Evolutionary conservation across 1,284 basidiomycete genomes (phyloP).

Genomic region (Lentinula novae-zelandiae): DNA sequence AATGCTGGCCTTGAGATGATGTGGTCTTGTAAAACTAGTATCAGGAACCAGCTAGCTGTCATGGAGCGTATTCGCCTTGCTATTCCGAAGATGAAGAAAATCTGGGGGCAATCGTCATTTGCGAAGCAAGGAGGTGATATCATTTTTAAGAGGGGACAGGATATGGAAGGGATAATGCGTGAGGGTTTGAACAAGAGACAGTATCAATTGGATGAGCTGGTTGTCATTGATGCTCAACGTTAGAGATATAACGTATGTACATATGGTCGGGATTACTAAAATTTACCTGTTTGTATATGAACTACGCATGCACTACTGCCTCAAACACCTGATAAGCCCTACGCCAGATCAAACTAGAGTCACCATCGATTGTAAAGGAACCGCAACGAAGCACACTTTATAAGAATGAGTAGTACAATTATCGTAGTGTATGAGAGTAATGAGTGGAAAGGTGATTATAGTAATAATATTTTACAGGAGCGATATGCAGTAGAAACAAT

Average conservation of each 20-base stretch:
- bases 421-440: not conserved
- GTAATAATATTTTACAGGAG: not conserved
- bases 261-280: no score
- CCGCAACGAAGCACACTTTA: not conserved
- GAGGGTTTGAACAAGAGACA: no score
- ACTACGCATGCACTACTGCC: no score
- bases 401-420: not conserved
- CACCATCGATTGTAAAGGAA: no score
- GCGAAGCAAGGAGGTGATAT: not conserved
- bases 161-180: not conserved
- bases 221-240: no score
- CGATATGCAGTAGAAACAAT: not conserved
- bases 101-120: constrained; percentile 21
- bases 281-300: no score
- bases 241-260: no score
- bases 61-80: constrained; percentile 22
- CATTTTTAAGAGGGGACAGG: not conserved
- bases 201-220: no score
- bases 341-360: no score
- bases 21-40: constrained; percentile 20
- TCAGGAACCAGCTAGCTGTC: constrained; percentile 16
- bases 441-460: not conserved
- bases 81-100: constrained; percentile 22
- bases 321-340: no score
- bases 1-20: not conserved